phyloP scores from a whole-genome alignment of 768 basidiomycete species.

The Clavulina sp. region DNA sequence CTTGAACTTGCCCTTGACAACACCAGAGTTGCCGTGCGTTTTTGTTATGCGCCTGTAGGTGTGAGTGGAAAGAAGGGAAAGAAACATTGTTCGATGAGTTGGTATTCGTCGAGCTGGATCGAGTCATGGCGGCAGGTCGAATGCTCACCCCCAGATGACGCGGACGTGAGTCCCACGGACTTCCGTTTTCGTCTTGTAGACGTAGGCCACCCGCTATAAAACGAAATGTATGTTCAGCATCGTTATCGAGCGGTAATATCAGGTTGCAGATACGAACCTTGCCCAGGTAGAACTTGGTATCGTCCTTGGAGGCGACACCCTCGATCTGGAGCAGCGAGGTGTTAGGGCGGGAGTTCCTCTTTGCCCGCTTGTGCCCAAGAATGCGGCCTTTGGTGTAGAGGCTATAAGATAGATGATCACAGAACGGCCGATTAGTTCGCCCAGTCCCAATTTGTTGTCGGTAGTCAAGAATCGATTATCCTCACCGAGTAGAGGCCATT shows the following conservation, averaged over 20 bases:
- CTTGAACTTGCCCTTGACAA: conserved; percentile 92
- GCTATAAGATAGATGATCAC: conserved; percentile 25
- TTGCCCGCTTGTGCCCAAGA: conserved; percentile 95
- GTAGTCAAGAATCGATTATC: too few relatives aligned
- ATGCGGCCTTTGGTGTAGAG: conserved; percentile 94
- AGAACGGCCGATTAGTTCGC: background rate
- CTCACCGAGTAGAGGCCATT: too few relatives aligned
- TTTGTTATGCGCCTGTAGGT: conserved; percentile 65
- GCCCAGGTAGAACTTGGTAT: conserved; percentile 95
- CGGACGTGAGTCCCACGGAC: conserved; percentile 89
- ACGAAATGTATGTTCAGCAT: background rate
- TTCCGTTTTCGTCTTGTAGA: conserved; percentile 93
- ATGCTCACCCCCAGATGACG: conserved; percentile 89
- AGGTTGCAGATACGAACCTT: conserved; percentile 43
- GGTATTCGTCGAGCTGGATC: background rate
- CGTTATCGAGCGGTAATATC: background rate
- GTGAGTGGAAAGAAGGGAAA: too few relatives aligned
- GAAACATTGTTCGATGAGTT: too few relatives aligned
- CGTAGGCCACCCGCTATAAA: conserved; percentile 79
- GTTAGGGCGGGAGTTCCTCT: conserved; percentile 91
- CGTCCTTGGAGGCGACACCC: conserved; percentile 83
- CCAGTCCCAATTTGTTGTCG: too few relatives aligned
- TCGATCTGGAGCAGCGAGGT: conserved; percentile 95
- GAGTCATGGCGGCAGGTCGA: background rate
- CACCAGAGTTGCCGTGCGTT: conserved; percentile 85